phyloP scores from a whole-genome alignment of 192 early-diverging fungal genomes.

The Coemansia sp. region DNA sequence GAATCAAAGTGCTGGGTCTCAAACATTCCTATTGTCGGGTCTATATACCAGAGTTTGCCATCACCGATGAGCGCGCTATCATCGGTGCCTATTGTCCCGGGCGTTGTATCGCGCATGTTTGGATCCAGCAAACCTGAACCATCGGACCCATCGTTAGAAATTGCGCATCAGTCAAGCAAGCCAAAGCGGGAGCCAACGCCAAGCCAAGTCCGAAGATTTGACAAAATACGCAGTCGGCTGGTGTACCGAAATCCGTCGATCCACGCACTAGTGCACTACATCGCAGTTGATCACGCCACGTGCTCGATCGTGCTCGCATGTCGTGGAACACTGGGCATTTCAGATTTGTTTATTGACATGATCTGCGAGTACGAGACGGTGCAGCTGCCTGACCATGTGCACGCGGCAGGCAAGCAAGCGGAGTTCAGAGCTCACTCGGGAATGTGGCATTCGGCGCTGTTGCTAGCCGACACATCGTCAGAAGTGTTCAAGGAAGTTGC shows the following conservation, averaged over 20 bases:
- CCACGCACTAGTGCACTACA: conserved; percentile 75
- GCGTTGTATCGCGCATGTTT: conserved; percentile 35
- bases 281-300: conserved; percentile 79
- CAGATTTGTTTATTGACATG: conserved; percentile 86
- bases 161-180: not conserved
- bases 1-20: conserved; percentile 29
- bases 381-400: conserved; percentile 19
- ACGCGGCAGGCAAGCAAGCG: not conserved
- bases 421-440: conserved; percentile 75
- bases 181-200: conserved; percentile 24
- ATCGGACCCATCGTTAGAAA: not conserved
- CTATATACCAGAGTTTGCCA: conserved; percentile 28
- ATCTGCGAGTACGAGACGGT: conserved; percentile 68
- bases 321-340: conserved; percentile 83
- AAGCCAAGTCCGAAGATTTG: conserved; percentile 42
- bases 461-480: conserved; percentile 65
- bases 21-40: conserved; percentile 37
- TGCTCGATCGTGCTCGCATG: conserved; percentile 77
- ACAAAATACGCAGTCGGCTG: conserved; percentile 40
- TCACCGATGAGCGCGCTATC: conserved; percentile 27
- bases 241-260: conserved; percentile 60
- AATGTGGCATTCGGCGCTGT: conserved; percentile 78
- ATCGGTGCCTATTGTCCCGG: conserved; percentile 28
- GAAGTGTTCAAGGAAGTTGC: conserved; percentile 72
- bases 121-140: not conserved